These are phyloP conservation scores for Cutaneotrichosporon cyanovorans DNA, from an alignment of 1,284 basidiomycete species.

Conservation along the genomic window DNA sequence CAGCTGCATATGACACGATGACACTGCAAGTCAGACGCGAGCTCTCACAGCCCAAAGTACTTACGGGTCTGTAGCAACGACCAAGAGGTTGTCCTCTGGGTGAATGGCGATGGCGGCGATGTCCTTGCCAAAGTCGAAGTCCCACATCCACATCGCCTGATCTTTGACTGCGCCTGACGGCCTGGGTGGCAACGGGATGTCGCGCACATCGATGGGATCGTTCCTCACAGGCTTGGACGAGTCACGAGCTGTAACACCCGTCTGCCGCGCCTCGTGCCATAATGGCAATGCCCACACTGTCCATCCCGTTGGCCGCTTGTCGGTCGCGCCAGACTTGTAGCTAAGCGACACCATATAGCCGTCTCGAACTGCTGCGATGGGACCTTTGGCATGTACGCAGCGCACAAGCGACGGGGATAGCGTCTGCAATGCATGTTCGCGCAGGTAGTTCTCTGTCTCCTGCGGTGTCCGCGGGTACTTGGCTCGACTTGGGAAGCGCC, in stretches of 20 bases:
- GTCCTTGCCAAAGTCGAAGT: not conserved
- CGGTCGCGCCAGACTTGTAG: not conserved
- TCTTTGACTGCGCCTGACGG: not conserved
- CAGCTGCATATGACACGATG: not conserved
- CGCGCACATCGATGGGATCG: not conserved
- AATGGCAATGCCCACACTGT: constrained; percentile 2
- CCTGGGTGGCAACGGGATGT: not conserved
- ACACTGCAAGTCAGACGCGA: not conserved
- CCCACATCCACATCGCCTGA: constrained; percentile 8
- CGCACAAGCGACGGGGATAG: not conserved
- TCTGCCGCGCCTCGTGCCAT: constrained; percentile 2
- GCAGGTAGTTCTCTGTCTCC: constrained; percentile 1
- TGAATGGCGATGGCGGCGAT: constrained; percentile 1
- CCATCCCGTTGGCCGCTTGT: constrained; percentile 1
- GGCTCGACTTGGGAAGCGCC: not conserved
- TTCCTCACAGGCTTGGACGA: not conserved
- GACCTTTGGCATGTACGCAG: not conserved
- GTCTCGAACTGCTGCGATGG: not conserved
- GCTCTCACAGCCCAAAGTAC: not conserved
- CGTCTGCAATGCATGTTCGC: constrained; percentile 5
- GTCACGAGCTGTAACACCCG: not conserved
- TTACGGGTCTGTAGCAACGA: not conserved
- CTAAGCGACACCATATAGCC: constrained; percentile 5
- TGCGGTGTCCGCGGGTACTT: not conserved
- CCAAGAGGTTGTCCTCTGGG: constrained; percentile 6